These are phyloP conservation scores for Candida cerambycidarum DNA, from an alignment of 805 yeast genomes.

Conservation along the genomic window DNA sequence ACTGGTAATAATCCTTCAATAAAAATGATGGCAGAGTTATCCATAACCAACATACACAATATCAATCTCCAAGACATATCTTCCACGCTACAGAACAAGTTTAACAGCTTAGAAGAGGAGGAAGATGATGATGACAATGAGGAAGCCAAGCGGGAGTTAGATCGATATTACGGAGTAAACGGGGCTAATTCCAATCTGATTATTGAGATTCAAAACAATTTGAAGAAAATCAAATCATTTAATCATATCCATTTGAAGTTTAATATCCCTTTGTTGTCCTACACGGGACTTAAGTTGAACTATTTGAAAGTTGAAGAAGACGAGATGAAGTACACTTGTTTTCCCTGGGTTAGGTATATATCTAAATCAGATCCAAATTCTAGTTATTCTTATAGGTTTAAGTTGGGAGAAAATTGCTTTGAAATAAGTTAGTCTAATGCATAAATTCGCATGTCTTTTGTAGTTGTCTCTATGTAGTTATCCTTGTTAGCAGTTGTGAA, in stretches of 20 bases:
- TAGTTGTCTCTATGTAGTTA: too few species aligned
- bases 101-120: constrained; percentile 1
- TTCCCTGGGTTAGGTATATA: constrained; percentile 69
- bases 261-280: constrained; percentile 49
- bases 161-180: constrained; percentile 36
- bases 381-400: constrained; percentile 22
- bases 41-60: not conserved
- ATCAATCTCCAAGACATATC: constrained; percentile 9
- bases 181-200: constrained; percentile 32
- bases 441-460: not conserved
- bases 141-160: constrained; percentile 30
- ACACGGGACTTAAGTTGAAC: constrained; percentile 66
- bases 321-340: constrained; percentile 59
- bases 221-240: constrained; percentile 13
- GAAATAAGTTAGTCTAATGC: not conserved
- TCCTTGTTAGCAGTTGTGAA: too few species aligned
- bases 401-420: constrained; percentile 22
- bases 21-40: constrained; percentile 56
- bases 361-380: constrained; percentile 11
- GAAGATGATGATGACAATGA: constrained; percentile 20
- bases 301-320: constrained; percentile 67
- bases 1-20: constrained; percentile 54
- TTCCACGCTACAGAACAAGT: constrained; percentile 5
- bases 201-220: constrained; percentile 15
- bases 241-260: constrained; percentile 30